Conservation (phyloP, 1,139 yeast genomes). For the Entelexis sorbosivorans region DNA sequence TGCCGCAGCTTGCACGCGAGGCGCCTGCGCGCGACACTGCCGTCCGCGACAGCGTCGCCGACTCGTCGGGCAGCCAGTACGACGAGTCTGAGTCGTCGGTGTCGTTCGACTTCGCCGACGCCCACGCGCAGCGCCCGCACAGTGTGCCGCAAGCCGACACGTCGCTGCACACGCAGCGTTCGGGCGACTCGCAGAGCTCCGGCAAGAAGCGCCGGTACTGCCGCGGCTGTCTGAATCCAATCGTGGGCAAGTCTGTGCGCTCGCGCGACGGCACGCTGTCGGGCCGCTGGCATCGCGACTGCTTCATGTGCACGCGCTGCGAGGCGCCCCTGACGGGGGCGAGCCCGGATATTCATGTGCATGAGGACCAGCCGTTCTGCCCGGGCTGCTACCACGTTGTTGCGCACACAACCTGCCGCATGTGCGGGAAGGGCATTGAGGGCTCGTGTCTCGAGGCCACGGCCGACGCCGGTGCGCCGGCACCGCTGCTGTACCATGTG, state of each 20-base stretch:
- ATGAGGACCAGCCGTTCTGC: constrained; percentile 72
- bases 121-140: not conserved
- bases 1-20: not conserved
- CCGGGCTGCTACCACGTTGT: constrained; percentile 61
- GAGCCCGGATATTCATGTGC: constrained; percentile 33
- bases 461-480: constrained; percentile 18
- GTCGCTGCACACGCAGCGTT: not conserved
- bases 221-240: constrained; percentile 42
- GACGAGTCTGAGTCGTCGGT: constrained; percentile 7
- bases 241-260: constrained; percentile 50
- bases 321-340: constrained; percentile 12
- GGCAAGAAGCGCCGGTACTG: constrained; percentile 23
- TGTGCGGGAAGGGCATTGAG: constrained; percentile 69
- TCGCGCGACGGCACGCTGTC: constrained; percentile 72
- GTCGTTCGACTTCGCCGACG: constrained; percentile 12
- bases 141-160: not conserved
- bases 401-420: constrained; percentile 63
- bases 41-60: not conserved
- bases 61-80: not conserved
- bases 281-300: constrained; percentile 89
- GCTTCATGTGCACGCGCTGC: constrained; percentile 62
- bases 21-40: not conserved
- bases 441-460: constrained; percentile 72
- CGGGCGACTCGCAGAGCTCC: not conserved
- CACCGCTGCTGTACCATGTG: constrained; percentile 27